phyloP scores from a whole-genome alignment of 2,329 filamentous ascomycete genomes.

The Colletotrichum gloeosporioides region DNA sequence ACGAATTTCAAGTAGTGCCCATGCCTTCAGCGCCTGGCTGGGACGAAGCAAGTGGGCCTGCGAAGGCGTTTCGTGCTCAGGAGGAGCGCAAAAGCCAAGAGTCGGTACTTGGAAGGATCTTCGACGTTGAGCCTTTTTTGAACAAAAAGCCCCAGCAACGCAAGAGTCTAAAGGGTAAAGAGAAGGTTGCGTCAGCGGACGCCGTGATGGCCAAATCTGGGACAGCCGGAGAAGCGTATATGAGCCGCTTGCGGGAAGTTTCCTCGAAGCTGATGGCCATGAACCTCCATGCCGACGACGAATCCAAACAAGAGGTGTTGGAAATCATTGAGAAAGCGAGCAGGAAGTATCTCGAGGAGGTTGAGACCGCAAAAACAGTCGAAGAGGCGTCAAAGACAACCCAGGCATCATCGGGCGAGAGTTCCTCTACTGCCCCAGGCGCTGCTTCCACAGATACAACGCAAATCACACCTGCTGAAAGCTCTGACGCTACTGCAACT shows the following conservation, averaged over 20 bases:
- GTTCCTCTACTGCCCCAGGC: background rate
- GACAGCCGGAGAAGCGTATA: constrained; percentile 34
- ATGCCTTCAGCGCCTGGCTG: constrained; percentile 24
- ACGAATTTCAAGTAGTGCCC: constrained; percentile 57
- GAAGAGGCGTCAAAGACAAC: background rate
- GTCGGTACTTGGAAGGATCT: constrained; percentile 55
- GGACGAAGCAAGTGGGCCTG: constrained; percentile 39
- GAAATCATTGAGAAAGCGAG: constrained; percentile 57
- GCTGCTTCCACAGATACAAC: background rate
- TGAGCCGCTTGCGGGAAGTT: constrained; percentile 43
- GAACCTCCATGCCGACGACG: constrained; percentile 30
- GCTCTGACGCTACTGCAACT: background rate
- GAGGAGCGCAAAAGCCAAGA: constrained; percentile 63
- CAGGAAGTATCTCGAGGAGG: constrained; percentile 51
- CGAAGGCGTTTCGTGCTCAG: constrained; percentile 52
- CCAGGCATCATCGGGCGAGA: background rate
- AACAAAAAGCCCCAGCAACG: constrained; percentile 37
- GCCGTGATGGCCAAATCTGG: background rate
- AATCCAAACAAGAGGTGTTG: constrained; percentile 51
- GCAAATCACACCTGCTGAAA: background rate
- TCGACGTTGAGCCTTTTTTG: constrained; percentile 52
- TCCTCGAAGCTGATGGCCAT: constrained; percentile 48
- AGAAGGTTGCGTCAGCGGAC: background rate
- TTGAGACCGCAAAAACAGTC: constrained; percentile 30
- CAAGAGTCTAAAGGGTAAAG: constrained; percentile 23